Base-by-base conservation (phyloP, 192 early-diverging fungal species). In the Fimicolochytrium jonesii region DNA sequence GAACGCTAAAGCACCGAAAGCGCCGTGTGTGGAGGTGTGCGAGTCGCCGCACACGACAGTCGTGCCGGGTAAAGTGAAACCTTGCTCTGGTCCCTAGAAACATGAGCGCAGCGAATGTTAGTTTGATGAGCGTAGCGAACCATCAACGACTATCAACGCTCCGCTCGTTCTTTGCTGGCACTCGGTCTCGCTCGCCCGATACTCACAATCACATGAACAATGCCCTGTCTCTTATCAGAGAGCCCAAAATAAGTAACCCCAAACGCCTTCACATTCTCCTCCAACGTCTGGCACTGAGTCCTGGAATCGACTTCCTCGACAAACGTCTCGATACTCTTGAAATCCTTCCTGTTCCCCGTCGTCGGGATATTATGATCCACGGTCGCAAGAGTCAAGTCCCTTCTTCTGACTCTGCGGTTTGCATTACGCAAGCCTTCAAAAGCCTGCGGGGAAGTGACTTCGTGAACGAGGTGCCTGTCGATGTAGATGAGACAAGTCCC, bases 21-120 rank as follows among this genome's bases (percentile, higher is more conserved):
- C 86, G 61, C 86, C 86, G 55, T 88, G 86, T 15, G 86, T 88
- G 23, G 84, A 83, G 0, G 86, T 88, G 68, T 88, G 86, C 20
- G 84, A 86, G 70, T 88, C 86, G 30, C 86, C 86, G 62, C 86
- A 88, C 0, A 88, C 86, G 6, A 88, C 70, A 17, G 86, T 88
- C 1, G 86, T 86, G 56, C 80, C 86, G 25, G 86, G 86, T 15
- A 88, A 75, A 34, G 86, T 88, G 59, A 88, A 88, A 3, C 84
- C 86, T 66, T 88, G 86, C 59, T 88, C 86, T 32, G 86, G 86
- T 23, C 86, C 86, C n/a, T n/a, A n/a, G n/a, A n/a, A n/a, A n/a
- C n/a, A n/a, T n/a, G n/a, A n/a, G n/a, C n/a, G n/a, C n/a, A n/a
- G n/a, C n/a, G n/a, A n/a, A n/a, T n/a, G n/a, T n/a, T n/a, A n/a